phyloP scores from a whole-genome alignment of 345 rosid genomes.

The Erucastrum elatum region DNA sequence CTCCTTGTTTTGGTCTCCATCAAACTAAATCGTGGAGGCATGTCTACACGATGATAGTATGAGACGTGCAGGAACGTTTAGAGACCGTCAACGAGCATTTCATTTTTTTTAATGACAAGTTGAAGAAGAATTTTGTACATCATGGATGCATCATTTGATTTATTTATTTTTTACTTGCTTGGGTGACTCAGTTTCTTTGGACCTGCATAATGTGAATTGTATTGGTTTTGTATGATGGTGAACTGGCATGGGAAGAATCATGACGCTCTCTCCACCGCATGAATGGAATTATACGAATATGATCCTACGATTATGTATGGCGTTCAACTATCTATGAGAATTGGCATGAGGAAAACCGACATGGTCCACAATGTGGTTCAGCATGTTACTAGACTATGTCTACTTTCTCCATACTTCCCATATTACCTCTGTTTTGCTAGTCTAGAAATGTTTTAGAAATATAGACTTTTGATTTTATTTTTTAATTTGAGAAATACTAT shows the following conservation, averaged over 20 bases:
- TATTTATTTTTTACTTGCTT: not conserved
- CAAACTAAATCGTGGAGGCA: conserved; percentile 7
- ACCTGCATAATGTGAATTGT: not conserved
- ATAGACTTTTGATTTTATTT: not conserved
- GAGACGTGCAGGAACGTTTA: conserved; percentile 5
- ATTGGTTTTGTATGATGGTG: not conserved
- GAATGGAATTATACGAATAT: not conserved
- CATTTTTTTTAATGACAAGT: not conserved
- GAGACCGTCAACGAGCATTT: not conserved
- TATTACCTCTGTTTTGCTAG: not conserved
- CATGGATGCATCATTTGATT: not conserved
- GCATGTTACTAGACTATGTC: not conserved
- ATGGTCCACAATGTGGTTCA: not conserved
- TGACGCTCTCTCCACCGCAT: not conserved
- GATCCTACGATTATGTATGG: not conserved
- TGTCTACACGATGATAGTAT: not conserved
- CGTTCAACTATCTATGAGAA: not conserved
- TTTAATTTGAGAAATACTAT: not conserved
- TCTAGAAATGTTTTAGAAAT: not conserved
- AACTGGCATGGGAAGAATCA: not conserved
- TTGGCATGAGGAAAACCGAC: not conserved
- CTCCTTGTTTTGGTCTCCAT: not conserved
- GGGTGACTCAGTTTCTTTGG: not conserved
- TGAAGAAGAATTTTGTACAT: not conserved
- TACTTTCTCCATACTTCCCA: not conserved